Percentiles rank a stretch among this genome's conserved stretches.
These are phyloP conservation scores for Wickerhamomyces mucosus DNA, from an alignment of 805 yeast genomes.

Conservation along the genomic window DNA sequence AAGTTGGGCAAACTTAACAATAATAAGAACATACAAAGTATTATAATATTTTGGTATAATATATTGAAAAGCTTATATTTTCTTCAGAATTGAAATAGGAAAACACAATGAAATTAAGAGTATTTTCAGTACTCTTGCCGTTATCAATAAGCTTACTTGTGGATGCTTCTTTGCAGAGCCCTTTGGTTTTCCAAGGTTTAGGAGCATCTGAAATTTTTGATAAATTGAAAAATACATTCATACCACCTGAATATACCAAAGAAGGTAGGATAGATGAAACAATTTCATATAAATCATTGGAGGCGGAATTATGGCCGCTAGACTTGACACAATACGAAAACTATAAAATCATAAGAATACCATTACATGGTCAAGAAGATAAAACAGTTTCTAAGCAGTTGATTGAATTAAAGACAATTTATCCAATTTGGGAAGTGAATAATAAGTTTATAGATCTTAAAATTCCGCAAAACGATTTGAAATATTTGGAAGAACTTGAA, in stretches of 20 bases:
- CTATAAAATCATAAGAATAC: slow-evolving; percentile 12
- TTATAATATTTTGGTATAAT: no score
- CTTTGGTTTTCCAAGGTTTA: not conserved
- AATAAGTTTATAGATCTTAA: slow-evolving; percentile 37
- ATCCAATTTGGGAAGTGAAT: slow-evolving; percentile 43
- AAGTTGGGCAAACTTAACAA: no score
- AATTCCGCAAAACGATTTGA: slow-evolving; percentile 9
- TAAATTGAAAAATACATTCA: not conserved
- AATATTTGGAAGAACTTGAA: not conserved
- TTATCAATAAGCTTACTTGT: no score
- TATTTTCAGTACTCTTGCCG: no score
- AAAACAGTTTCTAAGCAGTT: slow-evolving; percentile 1
- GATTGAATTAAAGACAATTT: slow-evolving; percentile 6
- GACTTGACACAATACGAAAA: slow-evolving; percentile 15
- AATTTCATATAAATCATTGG: not conserved
- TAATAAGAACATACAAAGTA: no score
- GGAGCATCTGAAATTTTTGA: not conserved
- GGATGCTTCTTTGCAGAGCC: no score
- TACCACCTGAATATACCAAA: not conserved
- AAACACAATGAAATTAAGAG: no score
- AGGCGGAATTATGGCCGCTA: slow-evolving; percentile 10
- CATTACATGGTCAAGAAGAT: not conserved
- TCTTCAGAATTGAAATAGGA: no score
- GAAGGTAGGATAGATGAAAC: not conserved
- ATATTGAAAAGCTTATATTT: no score